Evolutionary conservation across 768 basidiomycete species (phyloP), one percentile per base, ranked within the genome.

Genomic region (Suillus decipiens): DNA sequence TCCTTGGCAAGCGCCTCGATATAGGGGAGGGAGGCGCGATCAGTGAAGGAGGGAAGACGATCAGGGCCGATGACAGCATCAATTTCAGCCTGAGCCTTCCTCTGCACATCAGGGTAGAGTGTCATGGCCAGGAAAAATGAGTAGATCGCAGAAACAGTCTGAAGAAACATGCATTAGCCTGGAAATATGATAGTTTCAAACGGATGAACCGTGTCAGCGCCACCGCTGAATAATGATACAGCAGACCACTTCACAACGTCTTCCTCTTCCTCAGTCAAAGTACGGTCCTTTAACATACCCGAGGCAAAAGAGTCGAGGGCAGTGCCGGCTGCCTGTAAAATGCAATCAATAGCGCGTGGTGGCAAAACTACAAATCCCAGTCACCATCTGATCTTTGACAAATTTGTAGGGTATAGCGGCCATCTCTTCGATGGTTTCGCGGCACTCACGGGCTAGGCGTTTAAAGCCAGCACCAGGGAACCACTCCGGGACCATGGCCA

Each of bases 371-470:
- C 3, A 36, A 22, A 22, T n/a, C 0, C 0, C n/a, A 63, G 28
- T 31, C 9, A 85, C 86, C 71, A 86, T 80, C 64, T 83, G 79
- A 22, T 81, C 67, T 43, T 78, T 76, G 4, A 80, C 81, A 56
- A 75, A 81, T 6, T 74, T 67, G 51, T 76, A 84, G 0, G 87
- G 86, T 6, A 70, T 70, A 24, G 79, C 76, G 5, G 81, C 71
- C 72, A 82, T 78, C 8, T 76, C 72, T 4, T 71, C 66, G 2
- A 81, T 72, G 1, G 76, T 3, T 2, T 39, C 31, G 5, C 53
- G 56, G 66, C 75, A 74, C 43, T 60, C 61, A 47, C 70, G 70
- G 3, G 76, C 78, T 34, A 70, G 61, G 7, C 66, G 68, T 51
- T 75, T 68, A 67, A 81, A 81, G 1, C 72, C 68, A 1, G 71